Evolutionary conservation across 2,329 filamentous ascomycete genomes (phyloP).

Genomic region (Taxawa tesnikishii): DNA sequence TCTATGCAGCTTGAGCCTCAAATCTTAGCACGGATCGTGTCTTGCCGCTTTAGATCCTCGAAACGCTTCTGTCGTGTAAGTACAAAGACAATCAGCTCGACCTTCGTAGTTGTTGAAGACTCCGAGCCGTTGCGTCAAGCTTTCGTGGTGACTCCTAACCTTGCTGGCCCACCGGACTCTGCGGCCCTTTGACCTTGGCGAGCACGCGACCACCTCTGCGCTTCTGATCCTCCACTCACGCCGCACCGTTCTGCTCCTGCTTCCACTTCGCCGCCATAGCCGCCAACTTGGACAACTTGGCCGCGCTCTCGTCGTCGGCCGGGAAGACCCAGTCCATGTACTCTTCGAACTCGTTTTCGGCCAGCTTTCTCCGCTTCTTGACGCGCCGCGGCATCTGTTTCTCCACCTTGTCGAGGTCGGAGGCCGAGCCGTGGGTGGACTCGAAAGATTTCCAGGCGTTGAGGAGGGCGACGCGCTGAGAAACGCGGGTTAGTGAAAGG

Average conservation of each 20-base stretch:
- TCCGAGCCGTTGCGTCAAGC: too few relatives aligned
- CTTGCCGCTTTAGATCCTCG: too few relatives aligned
- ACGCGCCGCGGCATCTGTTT: constrained; percentile 87
- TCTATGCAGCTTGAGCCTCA: too few relatives aligned
- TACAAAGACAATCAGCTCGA: too few relatives aligned
- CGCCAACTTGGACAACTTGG: constrained; percentile 71
- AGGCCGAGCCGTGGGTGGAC: constrained; percentile 61
- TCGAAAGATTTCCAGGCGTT: constrained; percentile 92
- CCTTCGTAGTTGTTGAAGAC: too few relatives aligned
- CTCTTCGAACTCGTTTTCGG: constrained; percentile 91
- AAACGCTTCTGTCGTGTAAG: too few relatives aligned
- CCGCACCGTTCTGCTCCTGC: constrained; percentile 37
- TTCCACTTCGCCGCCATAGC: constrained; percentile 86
- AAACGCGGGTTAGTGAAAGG: constrained; percentile 18
- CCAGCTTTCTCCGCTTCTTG: constrained; percentile 83
- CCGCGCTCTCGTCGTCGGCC: constrained; percentile 77
- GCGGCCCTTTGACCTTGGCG: too few relatives aligned
- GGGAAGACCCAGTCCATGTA: constrained; percentile 97
- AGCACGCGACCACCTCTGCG: too few relatives aligned
- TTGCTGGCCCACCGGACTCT: too few relatives aligned
- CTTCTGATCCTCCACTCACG: constrained; percentile 3
- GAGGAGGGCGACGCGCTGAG: constrained; percentile 68
- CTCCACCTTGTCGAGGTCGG: constrained; percentile 71
- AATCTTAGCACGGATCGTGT: too few relatives aligned
- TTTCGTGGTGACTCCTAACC: too few relatives aligned